Evolutionary conservation across 306 rosid genomes (phyloP).

Genomic region (Cicer arietinum): DNA sequence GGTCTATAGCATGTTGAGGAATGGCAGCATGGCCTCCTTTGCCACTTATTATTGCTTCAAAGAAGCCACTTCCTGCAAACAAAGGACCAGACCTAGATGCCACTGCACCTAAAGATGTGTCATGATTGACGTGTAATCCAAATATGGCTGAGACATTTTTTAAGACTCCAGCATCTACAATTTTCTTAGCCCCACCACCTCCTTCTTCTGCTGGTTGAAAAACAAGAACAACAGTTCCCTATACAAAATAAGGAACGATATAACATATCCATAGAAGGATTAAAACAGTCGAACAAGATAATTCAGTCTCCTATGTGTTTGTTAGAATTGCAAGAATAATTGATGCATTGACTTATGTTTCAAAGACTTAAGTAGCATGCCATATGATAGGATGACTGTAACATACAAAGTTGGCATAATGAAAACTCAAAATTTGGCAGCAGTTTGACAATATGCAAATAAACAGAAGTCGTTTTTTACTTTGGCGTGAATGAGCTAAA

Average conservation of each 20-base stretch:
- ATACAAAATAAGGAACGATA: conserved; percentile 1
- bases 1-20: conserved; percentile 59
- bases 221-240: conserved; percentile 21
- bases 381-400: conserved; percentile 13
- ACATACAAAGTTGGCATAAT: conserved; percentile 12
- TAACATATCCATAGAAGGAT: conserved; percentile 20
- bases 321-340: conserved; percentile 7
- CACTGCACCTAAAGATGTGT: neutral
- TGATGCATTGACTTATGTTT: conserved; percentile 5
- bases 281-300: conserved; percentile 26
- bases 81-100: neutral
- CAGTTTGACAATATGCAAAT: too few species aligned
- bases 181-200: neutral
- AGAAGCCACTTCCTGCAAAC: neutral
- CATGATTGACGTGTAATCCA: neutral
- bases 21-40: conserved; percentile 20
- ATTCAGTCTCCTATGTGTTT: conserved; percentile 6
- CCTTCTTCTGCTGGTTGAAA: conserved; percentile 22
- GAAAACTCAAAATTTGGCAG: neutral
- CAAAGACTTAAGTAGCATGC: neutral
- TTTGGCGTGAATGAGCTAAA: conserved; percentile 15
- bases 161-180: conserved; percentile 7
- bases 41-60: conserved; percentile 2
- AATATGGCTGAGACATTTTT: neutral
- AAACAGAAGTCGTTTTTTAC: neutral